Evolutionary conservation across 2,329 filamentous ascomycete genomes (phyloP), one percentile per base, ranked within the genome.

Genomic region (Stenocarpella maydis): DNA sequence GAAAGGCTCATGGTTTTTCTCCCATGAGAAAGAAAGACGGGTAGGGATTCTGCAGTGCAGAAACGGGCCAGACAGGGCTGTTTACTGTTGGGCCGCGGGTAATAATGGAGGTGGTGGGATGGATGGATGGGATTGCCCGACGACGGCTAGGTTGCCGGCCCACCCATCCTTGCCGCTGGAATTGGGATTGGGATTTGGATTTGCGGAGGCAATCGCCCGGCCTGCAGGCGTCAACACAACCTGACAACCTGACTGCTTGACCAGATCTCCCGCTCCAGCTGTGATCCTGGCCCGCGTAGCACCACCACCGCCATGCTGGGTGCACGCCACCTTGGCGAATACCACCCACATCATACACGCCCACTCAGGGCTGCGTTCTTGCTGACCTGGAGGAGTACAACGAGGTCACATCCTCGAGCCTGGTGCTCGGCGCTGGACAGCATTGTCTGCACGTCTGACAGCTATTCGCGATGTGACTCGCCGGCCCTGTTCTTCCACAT

Each of bases 1-100:
- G 34, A 39, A 61, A 5, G 39, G 64, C 50, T 69, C 70, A 69
- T 67, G 67, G 45, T 65, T 26, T 67, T 21, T 49, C 12, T 9
- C 9, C 61, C 64, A 55, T 53, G 69, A 67, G 47, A 66, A 12
- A 37, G 34, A 37, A 37, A 12, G 5, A 19, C 17, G 39, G 3
- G 31, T 15, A 58, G 45, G n/a, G 43, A 49, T 4, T 8, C 34
- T 2, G 34, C 6, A 37, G 6, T 37, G 9, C 12, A 37, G 4
- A 34, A 9, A 34, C 31, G 31, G 31, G n/a, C n/a, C 21, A 26
- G 58, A 58, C n/a, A 45, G 66, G 43, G 43, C 58, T 49, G 41
- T 49, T 63, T 41, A 21, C 19, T 28, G 58, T n/a, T n/a, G n/a
- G n/a, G n/a, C n/a, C n/a, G 43, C 43, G 58, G 39, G 26, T 19